Evolutionary conservation across 257 asterid species (phyloP), one percentile per base, ranked within the genome.

Genomic region (Solanum appendiculatum): DNA sequence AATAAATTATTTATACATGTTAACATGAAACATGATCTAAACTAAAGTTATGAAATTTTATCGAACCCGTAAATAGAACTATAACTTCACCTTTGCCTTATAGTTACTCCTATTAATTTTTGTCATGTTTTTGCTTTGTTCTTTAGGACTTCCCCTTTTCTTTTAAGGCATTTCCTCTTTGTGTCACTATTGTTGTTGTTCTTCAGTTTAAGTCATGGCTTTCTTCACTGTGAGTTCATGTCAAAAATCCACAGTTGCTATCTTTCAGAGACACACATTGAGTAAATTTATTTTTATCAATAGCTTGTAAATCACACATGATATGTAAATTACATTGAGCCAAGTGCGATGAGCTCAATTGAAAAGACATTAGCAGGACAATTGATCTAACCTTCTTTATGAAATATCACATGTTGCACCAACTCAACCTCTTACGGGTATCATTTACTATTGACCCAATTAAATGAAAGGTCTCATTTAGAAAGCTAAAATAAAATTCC

Each of bases 371-470:
- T n/a, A n/a, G n/a, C n/a, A 51, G 5, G 4, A 44, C n/a, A 44
- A 44, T 44, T 44, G 2, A 7, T 20, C 2, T 56, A 0, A 7
- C 0, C 2, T 21, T 2, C 27, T 56, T 34, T 56, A 20, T 7
- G 0, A 0, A 1, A 56, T 20, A 7, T 0, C 25, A 60, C 13
- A 2, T 60, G 1, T 10, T 60, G 1, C 1, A 60, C 7, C 1
- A 10, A 10, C 3, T 60, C 15, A 54, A 1, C 3, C 7, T 7
- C 3, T 54, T 54, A n/a, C n/a, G n/a, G n/a, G n/a, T n/a, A n/a
- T n/a, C n/a, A n/a, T n/a, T n/a, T n/a, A n/a, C n/a, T n/a, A n/a
- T n/a, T n/a, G n/a, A 37, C 10, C 18, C 23, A 73, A 37, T 37
- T 10, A 73, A 73, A 73, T 20, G 18, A 18, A n/a, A 78, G 36